These are phyloP conservation scores for Candolleomyces aberdarensis DNA, from an alignment of 768 basidiomycete species.

Conservation along the genomic window DNA sequence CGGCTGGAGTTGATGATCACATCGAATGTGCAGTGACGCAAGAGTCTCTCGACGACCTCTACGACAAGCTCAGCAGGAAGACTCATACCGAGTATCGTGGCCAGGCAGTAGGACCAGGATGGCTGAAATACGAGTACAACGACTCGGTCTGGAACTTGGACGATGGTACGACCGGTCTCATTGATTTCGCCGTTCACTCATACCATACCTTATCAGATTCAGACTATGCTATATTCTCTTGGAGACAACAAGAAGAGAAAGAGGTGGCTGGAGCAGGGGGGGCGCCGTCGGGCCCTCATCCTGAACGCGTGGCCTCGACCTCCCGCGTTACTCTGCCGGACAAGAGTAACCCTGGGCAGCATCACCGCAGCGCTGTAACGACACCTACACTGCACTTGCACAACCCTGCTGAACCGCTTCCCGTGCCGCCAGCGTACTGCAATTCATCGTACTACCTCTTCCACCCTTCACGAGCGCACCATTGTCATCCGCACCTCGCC, in stretches of 20 bases:
- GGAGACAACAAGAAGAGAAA: slow-evolving; percentile 51
- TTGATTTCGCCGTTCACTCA: background rate
- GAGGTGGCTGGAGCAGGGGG: slow-evolving; percentile 7
- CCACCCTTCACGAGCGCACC: slow-evolving; percentile 34
- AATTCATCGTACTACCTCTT: slow-evolving; percentile 76
- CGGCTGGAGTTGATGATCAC: background rate
- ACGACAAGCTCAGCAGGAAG: slow-evolving; percentile 72
- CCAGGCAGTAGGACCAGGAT: slow-evolving; percentile 67
- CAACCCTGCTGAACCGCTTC: slow-evolving; percentile 58
- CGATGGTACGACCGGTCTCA: slow-evolving; percentile 56
- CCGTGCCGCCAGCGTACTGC: slow-evolving; percentile 57
- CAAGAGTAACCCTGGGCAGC: too few relatives aligned
- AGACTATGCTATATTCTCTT: slow-evolving; percentile 84
- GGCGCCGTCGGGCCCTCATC: slow-evolving; percentile 8
- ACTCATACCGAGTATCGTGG: slow-evolving; percentile 53
- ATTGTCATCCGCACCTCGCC: slow-evolving; percentile 21
- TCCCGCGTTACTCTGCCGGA: slow-evolving; percentile 16
- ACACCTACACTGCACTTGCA: slow-evolving; percentile 62
- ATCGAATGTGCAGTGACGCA: slow-evolving; percentile 51
- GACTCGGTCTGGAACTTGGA: slow-evolving; percentile 82
- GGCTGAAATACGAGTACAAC: slow-evolving; percentile 86
- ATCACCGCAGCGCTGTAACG: background rate
- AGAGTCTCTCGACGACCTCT: slow-evolving; percentile 61
- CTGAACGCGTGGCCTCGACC: slow-evolving; percentile 21
- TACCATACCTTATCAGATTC: slow-evolving; percentile 47